A percentile compares a stretch with the other conserved stretches of the same genome.
Conservation (phyloP, 768 basidiomycete genomes). For the Tephrocybe sp. region DNA sequence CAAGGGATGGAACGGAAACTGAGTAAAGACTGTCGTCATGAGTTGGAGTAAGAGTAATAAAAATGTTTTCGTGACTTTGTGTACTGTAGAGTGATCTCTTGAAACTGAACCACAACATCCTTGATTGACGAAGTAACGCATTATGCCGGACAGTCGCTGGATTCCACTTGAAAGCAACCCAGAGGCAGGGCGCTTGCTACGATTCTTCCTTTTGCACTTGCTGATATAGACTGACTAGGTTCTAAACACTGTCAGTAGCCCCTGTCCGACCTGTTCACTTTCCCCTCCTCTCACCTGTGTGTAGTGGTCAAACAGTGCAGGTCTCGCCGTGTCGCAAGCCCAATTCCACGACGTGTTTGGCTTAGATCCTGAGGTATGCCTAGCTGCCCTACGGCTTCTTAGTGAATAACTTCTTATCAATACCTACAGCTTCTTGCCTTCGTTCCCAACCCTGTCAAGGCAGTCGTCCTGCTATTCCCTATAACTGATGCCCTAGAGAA, state of each 20-base stretch:
- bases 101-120: not conserved
- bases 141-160: conserved; percentile 43
- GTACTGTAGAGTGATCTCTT: conserved; percentile 4
- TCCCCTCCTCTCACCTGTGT: not conserved
- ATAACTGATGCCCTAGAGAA: conserved; percentile 47
- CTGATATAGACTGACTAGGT: no score
- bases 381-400: not conserved
- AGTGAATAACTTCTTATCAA: not conserved
- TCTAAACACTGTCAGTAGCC: conserved; percentile 40
- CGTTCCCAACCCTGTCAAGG: conserved; percentile 74
- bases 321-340: conserved; percentile 46
- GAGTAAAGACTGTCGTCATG: not conserved
- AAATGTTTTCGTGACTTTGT: conserved; percentile 4
- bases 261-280: not conserved
- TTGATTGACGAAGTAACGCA: not conserved
- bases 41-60: not conserved
- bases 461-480: conserved; percentile 86
- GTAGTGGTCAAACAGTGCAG: conserved; percentile 72
- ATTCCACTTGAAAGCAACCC: conserved; percentile 81
- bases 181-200: conserved; percentile 23
- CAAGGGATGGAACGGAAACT: conserved; percentile 19
- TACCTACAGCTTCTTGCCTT: conserved; percentile 65
- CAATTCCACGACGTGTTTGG: conserved; percentile 74
- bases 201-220: no score
- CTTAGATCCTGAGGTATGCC: conserved; percentile 59